These are phyloP conservation scores for Nemania serpens DNA, from an alignment of 2,329 filamentous ascomycete genomes.

Conservation along the genomic window DNA sequence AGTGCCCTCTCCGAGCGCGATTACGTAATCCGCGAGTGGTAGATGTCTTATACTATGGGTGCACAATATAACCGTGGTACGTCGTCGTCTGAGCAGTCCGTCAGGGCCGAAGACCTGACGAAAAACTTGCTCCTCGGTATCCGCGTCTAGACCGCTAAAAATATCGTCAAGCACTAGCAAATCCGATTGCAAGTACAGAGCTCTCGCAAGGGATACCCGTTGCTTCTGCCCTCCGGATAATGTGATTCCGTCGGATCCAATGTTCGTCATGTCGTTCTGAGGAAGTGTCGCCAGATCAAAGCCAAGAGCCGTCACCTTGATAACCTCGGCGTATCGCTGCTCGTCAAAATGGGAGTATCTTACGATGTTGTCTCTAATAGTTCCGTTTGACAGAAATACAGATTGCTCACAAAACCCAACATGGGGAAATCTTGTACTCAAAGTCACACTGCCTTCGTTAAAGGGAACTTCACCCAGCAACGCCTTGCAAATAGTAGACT, in stretches of 20 bases:
- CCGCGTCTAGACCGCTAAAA: constrained; percentile 44
- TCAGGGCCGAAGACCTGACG: constrained; percentile 37
- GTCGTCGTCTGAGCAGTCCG: constrained; percentile 35
- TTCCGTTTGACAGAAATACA: constrained; percentile 43
- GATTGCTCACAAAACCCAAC: constrained; percentile 47
- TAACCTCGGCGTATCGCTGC: constrained; percentile 37
- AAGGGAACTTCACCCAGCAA: constrained; percentile 45
- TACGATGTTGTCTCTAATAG: constrained; percentile 41
- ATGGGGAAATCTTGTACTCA: constrained; percentile 30
- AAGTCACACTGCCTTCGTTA: constrained; percentile 33
- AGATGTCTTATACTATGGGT: constrained; percentile 48
- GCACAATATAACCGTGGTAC: constrained; percentile 43
- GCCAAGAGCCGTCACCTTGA: constrained; percentile 36
- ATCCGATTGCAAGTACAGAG: constrained; percentile 39
- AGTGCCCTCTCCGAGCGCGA: constrained; percentile 49
- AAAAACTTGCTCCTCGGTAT: constrained; percentile 42
- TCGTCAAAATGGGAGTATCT: constrained; percentile 35
- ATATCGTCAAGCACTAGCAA: constrained; percentile 44
- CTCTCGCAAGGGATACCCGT: constrained; percentile 44
- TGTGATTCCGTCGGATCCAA: constrained; percentile 52
- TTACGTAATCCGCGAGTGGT: constrained; percentile 51
- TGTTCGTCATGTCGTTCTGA: constrained; percentile 44
- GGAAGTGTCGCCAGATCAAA: constrained; percentile 43
- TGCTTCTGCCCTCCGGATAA: constrained; percentile 54
- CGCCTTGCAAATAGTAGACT: constrained; percentile 50